Evolutionary conservation across 192 early-diverging fungal species (phyloP).

Genomic region (Backusella morwellensis): DNA sequence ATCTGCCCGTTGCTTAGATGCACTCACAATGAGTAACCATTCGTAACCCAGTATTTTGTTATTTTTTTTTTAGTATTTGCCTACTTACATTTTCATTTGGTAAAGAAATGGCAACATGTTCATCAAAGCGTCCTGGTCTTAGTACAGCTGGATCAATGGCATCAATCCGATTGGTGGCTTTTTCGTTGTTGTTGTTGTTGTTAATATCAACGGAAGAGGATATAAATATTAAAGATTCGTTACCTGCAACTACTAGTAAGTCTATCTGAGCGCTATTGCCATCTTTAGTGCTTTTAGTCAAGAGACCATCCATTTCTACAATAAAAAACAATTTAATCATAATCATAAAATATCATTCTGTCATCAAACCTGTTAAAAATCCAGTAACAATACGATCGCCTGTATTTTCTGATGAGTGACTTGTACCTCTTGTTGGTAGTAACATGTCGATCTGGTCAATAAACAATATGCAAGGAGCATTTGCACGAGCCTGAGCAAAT

Average conservation of each 20-base stretch:
- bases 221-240: not conserved
- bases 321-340: not conserved
- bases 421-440: slow-evolving; percentile 68
- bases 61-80: not conserved
- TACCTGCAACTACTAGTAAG: slow-evolving; percentile 73
- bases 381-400: slow-evolving; percentile 87
- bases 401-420: slow-evolving; percentile 74
- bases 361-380: slow-evolving; percentile 64
- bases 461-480: slow-evolving; percentile 86
- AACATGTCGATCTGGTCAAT: slow-evolving; percentile 94
- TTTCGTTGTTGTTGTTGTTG: not conserved
- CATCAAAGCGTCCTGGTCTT: slow-evolving; percentile 84
- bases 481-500: slow-evolving; percentile 80
- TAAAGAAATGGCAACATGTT: slow-evolving; percentile 62
- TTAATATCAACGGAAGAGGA: not conserved
- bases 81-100: slow-evolving; percentile 53
- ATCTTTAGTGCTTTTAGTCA: slow-evolving; percentile 33
- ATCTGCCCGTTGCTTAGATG: slow-evolving; percentile 47
- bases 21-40: not conserved
- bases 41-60: too few species aligned
- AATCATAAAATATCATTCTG: not conserved
- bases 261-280: slow-evolving; percentile 41
- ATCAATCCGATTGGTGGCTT: slow-evolving; percentile 76
- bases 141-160: slow-evolving; percentile 78
- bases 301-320: slow-evolving; percentile 76